Base-by-base conservation (phyloP, 202 grass and related monocot genomes). In the Panicum virgatum region DNA sequence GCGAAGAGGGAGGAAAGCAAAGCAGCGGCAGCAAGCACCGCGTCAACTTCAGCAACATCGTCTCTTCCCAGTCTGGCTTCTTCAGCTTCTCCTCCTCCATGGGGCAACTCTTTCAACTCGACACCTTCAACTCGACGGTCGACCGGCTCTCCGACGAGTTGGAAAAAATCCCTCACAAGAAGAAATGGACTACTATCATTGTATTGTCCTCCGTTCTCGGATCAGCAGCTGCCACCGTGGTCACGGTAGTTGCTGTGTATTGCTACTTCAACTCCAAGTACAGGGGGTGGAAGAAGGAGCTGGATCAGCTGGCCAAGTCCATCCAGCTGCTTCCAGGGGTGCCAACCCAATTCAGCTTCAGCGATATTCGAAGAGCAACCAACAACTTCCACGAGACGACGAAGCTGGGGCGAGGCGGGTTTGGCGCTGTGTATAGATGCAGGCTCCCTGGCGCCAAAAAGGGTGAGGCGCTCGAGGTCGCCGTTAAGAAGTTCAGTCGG, bases 401-500 rank as follows among this genome's bases (percentile, higher is more conserved):
- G 1, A 44, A 70, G 42, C 43, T 70, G 6, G 66, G 66, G 12
- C 13, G 1, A 20, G 66, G 66, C 0, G 66, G 66, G 16, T 70
- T 70, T 18, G 66, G 23, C 2, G 13, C 66, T 20, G 66, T 70
- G 1, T 70, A 70, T 14, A 46, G 34, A 47, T 70, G 66, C 23
- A 29, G 2, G 2, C 42, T 47, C 26, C 66, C 43, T 25, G 11
- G 37, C 15, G n/a, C 22, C 0, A 70, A 25, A 5, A 70, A 7
- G 3, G 43, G 42, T 0, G 22, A 47, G 8, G 2, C 13, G 6
- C 26, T 80, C n/a, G 79, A 72, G 26, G 79, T 82, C 0, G 79
- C 79, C 0, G 67, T 82, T 14, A 82, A 82, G 54, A 72, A 46
- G 20, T 82, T 82, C 67, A 82, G 40, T 0, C 54, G 40, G 3